Evolutionary conservation across 441 rosid species (phyloP).

Genomic region (Theobroma grandiflorum): DNA sequence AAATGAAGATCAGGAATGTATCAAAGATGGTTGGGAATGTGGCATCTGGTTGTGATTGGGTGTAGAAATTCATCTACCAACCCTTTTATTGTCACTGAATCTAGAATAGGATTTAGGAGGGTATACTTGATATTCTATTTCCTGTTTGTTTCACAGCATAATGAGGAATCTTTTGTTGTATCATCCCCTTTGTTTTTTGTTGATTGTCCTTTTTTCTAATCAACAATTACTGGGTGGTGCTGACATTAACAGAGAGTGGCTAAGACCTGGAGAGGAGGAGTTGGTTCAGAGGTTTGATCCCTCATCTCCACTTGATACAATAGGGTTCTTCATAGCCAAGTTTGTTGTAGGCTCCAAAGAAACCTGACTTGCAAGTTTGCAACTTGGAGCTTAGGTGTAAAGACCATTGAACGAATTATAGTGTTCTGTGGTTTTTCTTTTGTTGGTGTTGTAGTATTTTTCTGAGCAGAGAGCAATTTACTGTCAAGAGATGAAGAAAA

Average conservation of each 20-base stretch:
- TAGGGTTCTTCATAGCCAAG: constrained; percentile 96
- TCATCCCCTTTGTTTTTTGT: not conserved
- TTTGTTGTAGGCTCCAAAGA: constrained; percentile 67
- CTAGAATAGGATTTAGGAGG: not conserved
- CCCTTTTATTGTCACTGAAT: not conserved
- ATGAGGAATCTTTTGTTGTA: not conserved
- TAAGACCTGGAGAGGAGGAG: constrained; percentile 90
- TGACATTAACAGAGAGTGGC: constrained; percentile 76
- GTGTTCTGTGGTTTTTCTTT: not conserved
- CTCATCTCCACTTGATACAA: constrained; percentile 83
- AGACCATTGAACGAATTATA: not conserved
- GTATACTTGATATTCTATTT: not conserved
- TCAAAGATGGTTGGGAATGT: not conserved
- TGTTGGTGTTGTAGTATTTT: not conserved
- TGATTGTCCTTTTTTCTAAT: not conserved
- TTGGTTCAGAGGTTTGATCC: constrained; percentile 96
- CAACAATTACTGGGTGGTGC: not conserved
- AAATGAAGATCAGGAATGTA: not conserved
- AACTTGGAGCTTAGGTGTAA: not conserved
- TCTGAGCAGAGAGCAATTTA: not conserved
- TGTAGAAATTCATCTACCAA: not conserved
- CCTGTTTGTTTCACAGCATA: not conserved
- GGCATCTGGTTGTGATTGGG: not conserved
- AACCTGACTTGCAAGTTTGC: constrained; percentile 19
- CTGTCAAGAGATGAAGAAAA: not conserved